These are phyloP conservation scores for Cucurbita argyrosperma DNA, from an alignment of 306 rosid genomes.

Conservation along the genomic window DNA sequence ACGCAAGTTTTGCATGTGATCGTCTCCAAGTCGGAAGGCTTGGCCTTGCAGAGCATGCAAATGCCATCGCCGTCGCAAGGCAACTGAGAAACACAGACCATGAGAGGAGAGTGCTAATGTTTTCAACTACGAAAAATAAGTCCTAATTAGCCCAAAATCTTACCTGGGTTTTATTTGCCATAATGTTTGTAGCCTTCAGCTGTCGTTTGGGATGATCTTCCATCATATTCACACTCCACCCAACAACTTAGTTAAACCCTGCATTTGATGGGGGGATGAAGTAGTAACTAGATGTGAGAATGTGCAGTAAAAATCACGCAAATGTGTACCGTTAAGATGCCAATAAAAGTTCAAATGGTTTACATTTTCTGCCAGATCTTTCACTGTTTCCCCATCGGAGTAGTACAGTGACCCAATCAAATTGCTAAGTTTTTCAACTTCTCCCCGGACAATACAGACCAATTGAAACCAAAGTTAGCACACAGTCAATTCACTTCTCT, in stretches of 20 bases:
- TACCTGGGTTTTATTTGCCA: constrained; percentile 67
- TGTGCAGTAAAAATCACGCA: background rate
- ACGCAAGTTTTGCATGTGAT: constrained; percentile 32
- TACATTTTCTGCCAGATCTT: constrained; percentile 84
- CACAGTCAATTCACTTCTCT: no score
- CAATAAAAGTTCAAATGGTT: constrained; percentile 1
- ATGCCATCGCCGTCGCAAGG: constrained; percentile 36
- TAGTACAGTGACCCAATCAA: constrained; percentile 90
- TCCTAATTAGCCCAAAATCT: constrained; percentile 78
- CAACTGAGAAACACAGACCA: constrained; percentile 14
- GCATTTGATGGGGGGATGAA: background rate
- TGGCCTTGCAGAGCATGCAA: constrained; percentile 42
- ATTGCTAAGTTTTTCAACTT: constrained; percentile 89
- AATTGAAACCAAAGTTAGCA: no score
- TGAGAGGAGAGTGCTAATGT: no score
- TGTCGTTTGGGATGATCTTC: constrained; percentile 86
- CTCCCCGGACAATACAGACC: constrained; percentile 94
- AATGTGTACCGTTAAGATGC: background rate
- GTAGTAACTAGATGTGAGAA: background rate
- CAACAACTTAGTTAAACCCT: constrained; percentile 90
- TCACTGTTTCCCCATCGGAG: constrained; percentile 87
- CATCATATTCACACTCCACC: constrained; percentile 98
- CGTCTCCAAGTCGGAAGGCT: constrained; percentile 21
- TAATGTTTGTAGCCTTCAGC: constrained; percentile 75
- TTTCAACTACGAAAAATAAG: no score